Percentiles rank a stretch among this genome's conserved stretches.
These are phyloP conservation scores for Podospora anserina DNA, from an alignment of 495 filamentous ascomycete genomes.

Conservation along the genomic window DNA sequence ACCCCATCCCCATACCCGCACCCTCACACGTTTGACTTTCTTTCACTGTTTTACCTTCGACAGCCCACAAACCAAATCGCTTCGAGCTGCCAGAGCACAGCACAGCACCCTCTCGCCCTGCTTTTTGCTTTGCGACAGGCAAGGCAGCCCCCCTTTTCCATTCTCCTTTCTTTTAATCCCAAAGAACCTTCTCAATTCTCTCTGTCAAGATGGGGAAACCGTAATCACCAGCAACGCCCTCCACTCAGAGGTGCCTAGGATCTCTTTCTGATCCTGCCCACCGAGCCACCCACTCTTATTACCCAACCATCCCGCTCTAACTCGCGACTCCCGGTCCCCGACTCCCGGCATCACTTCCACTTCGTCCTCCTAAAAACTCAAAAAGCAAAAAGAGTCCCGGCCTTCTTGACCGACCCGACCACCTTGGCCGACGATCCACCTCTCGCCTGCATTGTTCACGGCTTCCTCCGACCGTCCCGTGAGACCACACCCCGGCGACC, in stretches of 20 bases:
- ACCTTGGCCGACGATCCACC: conserved; percentile 3
- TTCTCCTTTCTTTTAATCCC: not conserved
- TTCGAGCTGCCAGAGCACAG: not conserved
- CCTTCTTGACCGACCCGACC: not conserved
- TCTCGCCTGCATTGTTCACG: not conserved
- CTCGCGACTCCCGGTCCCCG: not conserved
- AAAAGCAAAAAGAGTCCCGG: not conserved
- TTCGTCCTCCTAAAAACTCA: not conserved
- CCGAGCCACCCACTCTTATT: conserved; percentile 1
- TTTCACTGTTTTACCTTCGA: not conserved
- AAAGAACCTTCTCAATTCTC: not conserved
- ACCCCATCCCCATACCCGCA: not conserved
- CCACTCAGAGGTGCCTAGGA: not conserved
- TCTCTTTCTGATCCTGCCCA: not conserved
- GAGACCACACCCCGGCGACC: conserved; percentile 1
- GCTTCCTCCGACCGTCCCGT: not conserved
- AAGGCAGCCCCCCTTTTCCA: not conserved
- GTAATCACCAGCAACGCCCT: not conserved
- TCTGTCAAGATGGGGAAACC: not conserved
- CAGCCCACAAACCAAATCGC: not conserved
- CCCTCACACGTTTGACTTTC: not conserved
- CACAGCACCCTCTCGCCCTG: not conserved
- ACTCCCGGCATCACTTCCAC: not conserved
- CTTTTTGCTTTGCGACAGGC: not conserved
- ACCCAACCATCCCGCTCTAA: not conserved